Conservation (phyloP, 2,329 filamentous ascomycete species). For the Ophiostoma populinum region DNA sequence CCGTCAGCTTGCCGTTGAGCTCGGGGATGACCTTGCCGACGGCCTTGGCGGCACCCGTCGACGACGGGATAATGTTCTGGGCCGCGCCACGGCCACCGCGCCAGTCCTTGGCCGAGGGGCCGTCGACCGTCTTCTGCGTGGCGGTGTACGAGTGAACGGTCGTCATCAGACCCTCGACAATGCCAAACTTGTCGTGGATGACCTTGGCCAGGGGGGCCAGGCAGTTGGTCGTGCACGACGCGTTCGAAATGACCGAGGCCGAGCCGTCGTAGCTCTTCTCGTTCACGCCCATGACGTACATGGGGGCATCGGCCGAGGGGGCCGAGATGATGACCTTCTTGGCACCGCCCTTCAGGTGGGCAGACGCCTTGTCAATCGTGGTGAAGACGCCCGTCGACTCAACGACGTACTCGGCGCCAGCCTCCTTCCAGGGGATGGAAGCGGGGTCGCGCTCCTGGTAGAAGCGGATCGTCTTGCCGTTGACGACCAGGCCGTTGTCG, state of each 20-base stretch:
- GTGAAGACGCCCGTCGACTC: constrained; percentile 99
- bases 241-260: constrained; percentile 92
- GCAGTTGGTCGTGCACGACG: constrained; percentile 99
- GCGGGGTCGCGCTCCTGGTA: constrained; percentile 83
- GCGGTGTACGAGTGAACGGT: constrained; percentile 99
- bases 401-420: constrained; percentile 82
- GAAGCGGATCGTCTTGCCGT: constrained; percentile 91
- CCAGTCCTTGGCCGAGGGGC: constrained; percentile 97
- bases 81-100: constrained; percentile 96
- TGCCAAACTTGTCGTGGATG: constrained; percentile 93
- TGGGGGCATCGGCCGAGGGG: constrained; percentile 87
- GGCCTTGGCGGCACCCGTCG: constrained; percentile 98
- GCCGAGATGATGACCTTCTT: constrained; percentile 96
- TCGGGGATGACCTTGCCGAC: constrained; percentile 98
- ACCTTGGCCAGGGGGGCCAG: constrained; percentile 98
- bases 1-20: constrained; percentile 98
- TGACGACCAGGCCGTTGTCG: constrained; percentile 59
- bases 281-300: constrained; percentile 99
- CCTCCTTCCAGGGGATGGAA: constrained; percentile 76
- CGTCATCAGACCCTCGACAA: constrained; percentile 98
- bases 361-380: constrained; percentile 87
- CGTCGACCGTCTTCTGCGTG: constrained; percentile 98
- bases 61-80: constrained; percentile 99
- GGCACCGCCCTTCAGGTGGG: constrained; percentile 88
- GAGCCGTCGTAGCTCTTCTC: constrained; percentile 81